Base-by-base conservation (phyloP, 2,329 filamentous ascomycete genomes). In the Cephalotrichum gorgonifer region DNA sequence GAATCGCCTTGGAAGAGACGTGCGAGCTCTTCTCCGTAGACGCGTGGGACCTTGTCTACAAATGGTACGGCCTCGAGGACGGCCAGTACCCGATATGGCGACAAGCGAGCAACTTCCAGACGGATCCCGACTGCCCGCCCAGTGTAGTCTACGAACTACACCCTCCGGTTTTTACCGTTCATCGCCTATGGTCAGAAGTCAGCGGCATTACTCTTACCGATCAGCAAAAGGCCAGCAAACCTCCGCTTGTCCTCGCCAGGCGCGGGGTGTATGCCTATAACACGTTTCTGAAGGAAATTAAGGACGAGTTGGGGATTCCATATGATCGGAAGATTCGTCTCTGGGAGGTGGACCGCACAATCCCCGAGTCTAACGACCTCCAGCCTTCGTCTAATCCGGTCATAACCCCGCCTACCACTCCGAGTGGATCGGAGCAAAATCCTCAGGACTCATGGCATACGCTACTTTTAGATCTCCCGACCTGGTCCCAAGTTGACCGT, bases 121-220 rank as follows among this genome's bases (percentile, higher is more conserved):
- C 73, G 2, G 75, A 78, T 38, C 74, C 74, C 2, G 60, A 67
- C n/a, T 66, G 67, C 15, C 58, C 68, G 3, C 70, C 79, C 35
- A 88, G 95, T 54, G 31, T 95, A 43, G 72, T 85, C 57, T 95
- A 85, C 62, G 93, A 97, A 66, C 73, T 88, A 38, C 81, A 89
- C 58, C 93, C 90, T 4, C 88, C 88, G 0, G 74, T 95, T 41
- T 87, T 96, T 62, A 88, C 83, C 1, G 74, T 97, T 52, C 81
- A 95, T 60, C 88, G 91, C 55, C 72, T 97, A 2, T 83, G 82
- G 62, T 78, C 78, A 3, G 69, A 75, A 17, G 67, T 73, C 47
- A 81, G 74, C 54, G 75, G 78, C 2, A 65, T 79, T 22, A 70
- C 73, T 6, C 70, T 78, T 44, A 70, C 79, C 33, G 76, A 83